Base-by-base conservation (phyloP, 176 grass and related monocot species). In the Carex parvula region DNA sequence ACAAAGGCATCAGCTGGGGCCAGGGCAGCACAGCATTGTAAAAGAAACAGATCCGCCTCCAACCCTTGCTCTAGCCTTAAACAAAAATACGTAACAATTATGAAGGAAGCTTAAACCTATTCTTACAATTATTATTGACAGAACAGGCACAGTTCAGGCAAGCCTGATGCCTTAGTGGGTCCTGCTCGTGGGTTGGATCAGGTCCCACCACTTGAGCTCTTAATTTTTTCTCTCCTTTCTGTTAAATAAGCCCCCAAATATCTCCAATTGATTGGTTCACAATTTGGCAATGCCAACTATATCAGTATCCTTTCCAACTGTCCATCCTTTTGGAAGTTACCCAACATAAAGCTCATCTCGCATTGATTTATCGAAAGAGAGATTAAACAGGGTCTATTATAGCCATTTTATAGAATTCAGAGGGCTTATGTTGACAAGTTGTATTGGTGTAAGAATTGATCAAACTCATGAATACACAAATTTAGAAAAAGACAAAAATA, bases 21-120 rank as follows among this genome's bases (percentile, higher is more conserved):
- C 87, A 94, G 61, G 64, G 97, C 91, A 90, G 91, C 93, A 92
- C 97, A 99, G 85, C 93, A 95, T 85, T 99, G 97, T 76, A 99
- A 84, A 60, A 99, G 81, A 92, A 96, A 99, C 5, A 99, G 79
- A 90, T 99, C 97, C 10, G 87, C 94, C 86, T 95, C 97, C 85
- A 99, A 83, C 71, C 93, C 93, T 88, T 95, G 93, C 88, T 92
- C 91, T 89, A 94, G 78, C 97, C 97, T 99, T 62, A 82, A 70
- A 78, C 66, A 59, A 85, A 84, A 87, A 57, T 17, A 56, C 5
- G 30, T 55, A 57, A 57, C 10, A 18, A 33, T 78, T 16, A 78
- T 57, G 5, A 77, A 30, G 20, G 44, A 76, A 77, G 73, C 20
- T 57, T 30, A 77, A 77, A 77, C 24, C 14, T 78, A 33, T 24